Evolutionary conservation across 2,329 filamentous ascomycete genomes (phyloP), one percentile per base, ranked within the genome.

Genomic region (Teratosphaeria zuluensis): DNA sequence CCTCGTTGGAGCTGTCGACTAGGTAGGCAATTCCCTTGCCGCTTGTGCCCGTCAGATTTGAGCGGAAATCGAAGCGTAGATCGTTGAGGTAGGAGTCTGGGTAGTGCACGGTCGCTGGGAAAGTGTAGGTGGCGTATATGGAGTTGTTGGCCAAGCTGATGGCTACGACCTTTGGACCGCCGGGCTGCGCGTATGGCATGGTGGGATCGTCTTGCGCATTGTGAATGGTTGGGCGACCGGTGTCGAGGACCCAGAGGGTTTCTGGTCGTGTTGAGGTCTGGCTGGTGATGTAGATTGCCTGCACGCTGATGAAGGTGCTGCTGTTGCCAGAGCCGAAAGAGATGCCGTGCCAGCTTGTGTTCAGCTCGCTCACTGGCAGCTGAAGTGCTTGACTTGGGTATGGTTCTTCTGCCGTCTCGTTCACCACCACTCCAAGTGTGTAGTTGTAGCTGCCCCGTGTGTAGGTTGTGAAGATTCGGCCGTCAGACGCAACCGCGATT

Each of bases 1-100:
- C 76, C 66, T 79, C 77, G 59, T 75, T 76, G 56, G 70, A 75
- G 62, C 70, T 75, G 66, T 79, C 76, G 28, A 76, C 73, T 2
- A 79, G 72, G 61, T 78, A 78, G 4, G 75, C 77, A 30, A 78
- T 72, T 11, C 77, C 75, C 21, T 69, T 58, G 9, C 74, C 75
- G 1, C 68, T 70, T n/a, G 69, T 70, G 19, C 66, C 68, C 2
- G 74, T 72, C 1, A 70, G 64, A 51, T 75, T 72, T 6, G 72
- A 53, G n/a, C 75, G 70, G 35, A 78, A 69, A 62, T 79, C 76
- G 66, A 79, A 78, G 30, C 76, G 74, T 1, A 79, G 58, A 59
- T 78, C 77, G 60, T 78, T 78, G 63, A 78, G 72, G 66, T 77
- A 80, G 31, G 71, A 74, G 63, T 78, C 76, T 1, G 76, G 76